Evolutionary conservation across 2,329 filamentous ascomycete species (phyloP).

Genomic region (Beauveria rudraprayagi): DNA sequence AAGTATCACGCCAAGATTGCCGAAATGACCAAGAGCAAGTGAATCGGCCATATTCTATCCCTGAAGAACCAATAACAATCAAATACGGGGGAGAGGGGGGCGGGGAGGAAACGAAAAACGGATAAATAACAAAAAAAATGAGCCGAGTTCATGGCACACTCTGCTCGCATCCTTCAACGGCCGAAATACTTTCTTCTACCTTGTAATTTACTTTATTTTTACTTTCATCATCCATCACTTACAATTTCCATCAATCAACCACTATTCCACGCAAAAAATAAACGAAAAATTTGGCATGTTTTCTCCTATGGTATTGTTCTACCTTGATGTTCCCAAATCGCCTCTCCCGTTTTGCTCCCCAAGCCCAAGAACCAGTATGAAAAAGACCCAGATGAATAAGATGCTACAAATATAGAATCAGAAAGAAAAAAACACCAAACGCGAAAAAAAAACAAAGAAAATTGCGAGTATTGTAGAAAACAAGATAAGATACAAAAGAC

Average conservation of each 20-base stretch:
- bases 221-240: background rate
- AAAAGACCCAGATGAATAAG: too few species aligned
- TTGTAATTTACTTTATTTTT: background rate
- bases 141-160: background rate
- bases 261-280: background rate
- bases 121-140: background rate
- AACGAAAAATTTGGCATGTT: background rate
- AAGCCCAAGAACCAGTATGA: too few species aligned
- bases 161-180: background rate
- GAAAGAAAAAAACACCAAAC: too few species aligned
- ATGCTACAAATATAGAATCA: too few species aligned
- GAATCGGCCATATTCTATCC: background rate
- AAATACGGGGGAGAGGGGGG: too few species aligned
- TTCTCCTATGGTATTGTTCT: background rate
- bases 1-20: constrained; percentile 54
- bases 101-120: background rate
- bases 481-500: too few species aligned
- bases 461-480: too few species aligned
- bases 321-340: background rate
- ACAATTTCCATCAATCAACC: background rate
- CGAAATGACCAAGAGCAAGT: constrained; percentile 40
- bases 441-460: too few species aligned
- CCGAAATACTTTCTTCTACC: background rate
- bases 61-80: too few species aligned
- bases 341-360: too few species aligned